Evolutionary conservation across 805 yeast genomes (phyloP).

Genomic region (Yarrowia bubula): DNA sequence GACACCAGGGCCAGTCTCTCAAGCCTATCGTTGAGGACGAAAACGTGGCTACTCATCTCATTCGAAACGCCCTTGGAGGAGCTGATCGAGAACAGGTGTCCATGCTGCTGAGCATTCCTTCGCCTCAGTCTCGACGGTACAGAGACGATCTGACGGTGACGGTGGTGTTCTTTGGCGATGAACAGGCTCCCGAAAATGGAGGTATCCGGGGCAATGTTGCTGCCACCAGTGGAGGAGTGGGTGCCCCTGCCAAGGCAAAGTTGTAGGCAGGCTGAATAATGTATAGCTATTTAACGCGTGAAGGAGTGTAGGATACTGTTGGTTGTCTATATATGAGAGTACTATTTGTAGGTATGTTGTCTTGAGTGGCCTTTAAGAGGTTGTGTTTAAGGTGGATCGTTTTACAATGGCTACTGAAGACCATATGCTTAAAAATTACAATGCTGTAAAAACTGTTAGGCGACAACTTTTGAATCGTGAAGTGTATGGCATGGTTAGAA

Average conservation of each 20-base stretch:
- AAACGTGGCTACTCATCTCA: constrained; percentile 88
- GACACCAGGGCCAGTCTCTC: constrained; percentile 39
- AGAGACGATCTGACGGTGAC: constrained; percentile 96
- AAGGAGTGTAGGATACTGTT: too few species aligned
- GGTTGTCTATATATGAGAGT: too few species aligned
- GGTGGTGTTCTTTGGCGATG: constrained; percentile 80
- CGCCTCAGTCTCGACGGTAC: constrained; percentile 85
- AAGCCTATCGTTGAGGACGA: constrained; percentile 59
- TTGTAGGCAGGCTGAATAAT: not conserved
- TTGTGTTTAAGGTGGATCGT: too few species aligned
- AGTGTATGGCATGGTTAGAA: too few species aligned
- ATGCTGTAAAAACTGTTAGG: too few species aligned
- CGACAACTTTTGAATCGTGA: too few species aligned
- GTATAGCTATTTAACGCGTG: too few species aligned
- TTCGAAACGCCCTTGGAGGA: constrained; percentile 89
- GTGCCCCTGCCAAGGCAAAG: not conserved
- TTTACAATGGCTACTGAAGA: too few species aligned
- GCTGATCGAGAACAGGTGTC: constrained; percentile 86
- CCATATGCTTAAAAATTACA: too few species aligned
- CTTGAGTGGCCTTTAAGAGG: too few species aligned
- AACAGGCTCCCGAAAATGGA: constrained; percentile 4
- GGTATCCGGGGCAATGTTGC: constrained; percentile 14
- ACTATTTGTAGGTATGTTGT: too few species aligned
- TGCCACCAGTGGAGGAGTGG: constrained; percentile 16
- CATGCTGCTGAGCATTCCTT: constrained; percentile 84